Conservation (phyloP, 2,329 filamentous ascomycete genomes). For the Fusarium nisikadoi region DNA sequence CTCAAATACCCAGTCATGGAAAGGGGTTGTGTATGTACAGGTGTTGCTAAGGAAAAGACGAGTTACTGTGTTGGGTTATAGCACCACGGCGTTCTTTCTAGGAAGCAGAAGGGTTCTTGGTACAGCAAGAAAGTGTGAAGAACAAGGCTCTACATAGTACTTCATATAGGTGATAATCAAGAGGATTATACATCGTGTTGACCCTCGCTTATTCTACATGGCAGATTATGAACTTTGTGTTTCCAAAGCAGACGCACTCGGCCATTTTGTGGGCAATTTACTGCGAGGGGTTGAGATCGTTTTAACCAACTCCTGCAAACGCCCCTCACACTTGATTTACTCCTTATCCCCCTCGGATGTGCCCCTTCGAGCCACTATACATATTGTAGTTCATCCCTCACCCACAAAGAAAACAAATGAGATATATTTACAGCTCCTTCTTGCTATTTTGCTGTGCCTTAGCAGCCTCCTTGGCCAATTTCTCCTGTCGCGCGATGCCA, state of each 20-base stretch:
- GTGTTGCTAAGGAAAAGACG: conserved; percentile 25
- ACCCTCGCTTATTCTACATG: background rate
- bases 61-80: conserved; percentile 35
- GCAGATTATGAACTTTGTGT: background rate
- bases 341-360: background rate
- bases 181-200: conserved; percentile 7
- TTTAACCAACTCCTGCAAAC: background rate
- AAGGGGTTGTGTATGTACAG: conserved; percentile 13
- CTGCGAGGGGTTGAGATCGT: background rate
- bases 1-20: conserved; percentile 30
- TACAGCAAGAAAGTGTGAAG: conserved; percentile 12
- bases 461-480: conserved; percentile 79
- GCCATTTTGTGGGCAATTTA: background rate
- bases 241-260: background rate
- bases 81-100: conserved; percentile 39
- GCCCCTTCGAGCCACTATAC: background rate
- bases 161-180: conserved; percentile 26
- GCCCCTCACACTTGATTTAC: background rate
- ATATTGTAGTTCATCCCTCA: background rate
- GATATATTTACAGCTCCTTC: conserved; percentile 45
- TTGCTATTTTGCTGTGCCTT: conserved; percentile 53
- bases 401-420: background rate
- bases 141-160: conserved; percentile 3
- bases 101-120: conserved; percentile 32
- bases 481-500: conserved; percentile 81